These are phyloP conservation scores for Xylogone sp. DNA, from an alignment of 2,329 filamentous ascomycete species.

Conservation along the genomic window DNA sequence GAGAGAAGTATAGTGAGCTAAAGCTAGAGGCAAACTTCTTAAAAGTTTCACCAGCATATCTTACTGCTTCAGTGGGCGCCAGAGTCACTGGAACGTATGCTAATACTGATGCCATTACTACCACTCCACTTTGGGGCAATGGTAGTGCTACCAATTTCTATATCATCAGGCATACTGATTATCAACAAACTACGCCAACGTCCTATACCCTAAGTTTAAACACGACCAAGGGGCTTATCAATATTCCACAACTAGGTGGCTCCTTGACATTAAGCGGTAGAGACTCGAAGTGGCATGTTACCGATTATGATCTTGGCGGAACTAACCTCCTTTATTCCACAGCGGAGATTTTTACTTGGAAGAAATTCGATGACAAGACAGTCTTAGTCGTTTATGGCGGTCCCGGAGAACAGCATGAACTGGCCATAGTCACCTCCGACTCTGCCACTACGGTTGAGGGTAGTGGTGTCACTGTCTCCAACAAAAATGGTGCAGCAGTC, in stretches of 20 bases:
- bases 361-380: constrained; percentile 55
- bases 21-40: constrained; percentile 75
- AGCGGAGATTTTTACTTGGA: constrained; percentile 68
- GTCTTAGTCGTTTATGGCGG: constrained; percentile 63
- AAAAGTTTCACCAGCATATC: constrained; percentile 66
- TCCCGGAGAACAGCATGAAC: constrained; percentile 57
- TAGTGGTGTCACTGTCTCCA: constrained; percentile 26
- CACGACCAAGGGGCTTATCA: constrained; percentile 53
- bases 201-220: constrained; percentile 61
- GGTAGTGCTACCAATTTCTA: constrained; percentile 57
- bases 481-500: constrained; percentile 39
- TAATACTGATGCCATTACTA: constrained; percentile 43
- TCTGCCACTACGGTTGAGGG: constrained; percentile 29
- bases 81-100: constrained; percentile 41
- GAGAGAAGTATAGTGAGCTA: constrained; percentile 76
- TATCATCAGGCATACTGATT: constrained; percentile 63
- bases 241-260: constrained; percentile 55
- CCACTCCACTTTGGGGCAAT: constrained; percentile 58
- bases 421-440: constrained; percentile 41
- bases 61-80: constrained; percentile 53
- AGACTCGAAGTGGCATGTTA: constrained; percentile 66
- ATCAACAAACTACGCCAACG: constrained; percentile 52
- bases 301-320: constrained; percentile 61
- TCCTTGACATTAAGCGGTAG: constrained; percentile 55
- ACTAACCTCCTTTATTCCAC: constrained; percentile 62